phyloP scores from a whole-genome alignment of 2,329 filamentous ascomycete genomes.

The Fusarium stilboides region DNA sequence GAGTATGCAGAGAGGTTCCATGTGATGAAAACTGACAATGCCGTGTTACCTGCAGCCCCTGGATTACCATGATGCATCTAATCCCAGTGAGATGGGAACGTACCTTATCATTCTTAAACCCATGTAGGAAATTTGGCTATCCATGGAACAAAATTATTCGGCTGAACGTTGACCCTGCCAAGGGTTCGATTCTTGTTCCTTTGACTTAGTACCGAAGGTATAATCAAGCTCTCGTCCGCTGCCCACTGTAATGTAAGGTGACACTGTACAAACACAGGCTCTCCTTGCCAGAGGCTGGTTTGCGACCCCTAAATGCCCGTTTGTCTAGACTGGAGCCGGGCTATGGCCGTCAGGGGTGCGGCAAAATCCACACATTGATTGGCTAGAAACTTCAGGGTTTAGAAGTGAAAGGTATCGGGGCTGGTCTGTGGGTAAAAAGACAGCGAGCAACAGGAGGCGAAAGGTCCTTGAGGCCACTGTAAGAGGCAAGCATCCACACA shows the following conservation, averaged over 20 bases:
- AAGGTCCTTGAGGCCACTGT: conserved; percentile 31
- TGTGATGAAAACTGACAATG: conserved; percentile 17
- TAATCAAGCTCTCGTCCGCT: conserved; percentile 6
- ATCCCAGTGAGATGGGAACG: conserved; percentile 22
- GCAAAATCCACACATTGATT: conserved; percentile 31
- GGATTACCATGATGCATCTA: conserved; percentile 22
- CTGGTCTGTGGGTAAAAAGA: conserved; percentile 16
- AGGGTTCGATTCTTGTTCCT: not conserved
- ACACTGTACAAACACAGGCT: conserved; percentile 23
- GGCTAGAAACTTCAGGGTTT: conserved; percentile 34
- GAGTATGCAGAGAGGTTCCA: conserved; percentile 6
- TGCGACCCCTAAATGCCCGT: conserved; percentile 45
- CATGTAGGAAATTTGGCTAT: conserved; percentile 22
- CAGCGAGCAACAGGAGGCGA: conserved; percentile 33
- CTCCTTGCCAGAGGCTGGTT: conserved; percentile 7
- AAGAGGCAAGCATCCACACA: conserved; percentile 24
- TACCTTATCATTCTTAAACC: conserved; percentile 21
- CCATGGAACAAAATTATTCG: not conserved
- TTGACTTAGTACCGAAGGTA: not conserved
- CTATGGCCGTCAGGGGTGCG: conserved; percentile 11
- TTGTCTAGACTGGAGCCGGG: conserved; percentile 32
- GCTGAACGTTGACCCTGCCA: not conserved
- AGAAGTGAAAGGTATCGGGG: conserved; percentile 15
- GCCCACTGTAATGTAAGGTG: conserved; percentile 34
- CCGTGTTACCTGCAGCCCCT: conserved; percentile 40